Base-by-base conservation (phyloP, 2,329 filamentous ascomycete species). In the Alternaria panax region DNA sequence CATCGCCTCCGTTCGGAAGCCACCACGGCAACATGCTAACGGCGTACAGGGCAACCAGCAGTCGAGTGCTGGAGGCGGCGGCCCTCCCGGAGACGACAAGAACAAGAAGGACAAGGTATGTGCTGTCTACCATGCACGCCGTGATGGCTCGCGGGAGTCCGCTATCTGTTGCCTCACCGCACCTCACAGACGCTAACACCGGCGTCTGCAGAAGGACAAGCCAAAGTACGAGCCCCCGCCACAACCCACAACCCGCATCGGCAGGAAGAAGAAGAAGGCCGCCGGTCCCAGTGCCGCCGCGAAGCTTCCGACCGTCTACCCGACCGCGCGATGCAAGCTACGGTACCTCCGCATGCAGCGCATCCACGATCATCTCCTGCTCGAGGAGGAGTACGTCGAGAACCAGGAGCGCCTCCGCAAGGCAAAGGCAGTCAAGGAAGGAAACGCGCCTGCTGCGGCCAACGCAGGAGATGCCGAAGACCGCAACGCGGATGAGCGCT, bases 191-290 rank as follows among this genome's bases (percentile, higher is more conserved):
- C 25, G 47, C 57, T 60, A 43, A 56, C 57, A 41, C 28, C 14
- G 22, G 40, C 46, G 30, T 57, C 20, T 52, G 28, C 50, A 61
- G 94, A 98, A 99, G 87, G 94, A 99, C 65, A 99, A 99, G 90
- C 95, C 95, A 78, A 98, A 97, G 91, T 99, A 99, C 85, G 95
- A 99, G 82, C 95, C 95, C 67, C 95, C 95, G 70, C 95, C 95
- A 80, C 90, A 94, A 75, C 95, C 95, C 65, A 99, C 95, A 64
- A 98, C 95, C 68, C 92, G 95, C 79, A 90, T 99, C 78, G 95
- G 95, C 62, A 92, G 94, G 76, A 97, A 96, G 90, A 99, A 99
- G 91, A 94, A 93, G 87, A 97, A 92, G 89, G 87, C 88, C 50
- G 93, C 91, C 60, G 95, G 95, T 53, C 93, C 92, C 64, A 97